phyloP scores from a whole-genome alignment of 139 green algal genomes.

The Tetraselmis striata region DNA sequence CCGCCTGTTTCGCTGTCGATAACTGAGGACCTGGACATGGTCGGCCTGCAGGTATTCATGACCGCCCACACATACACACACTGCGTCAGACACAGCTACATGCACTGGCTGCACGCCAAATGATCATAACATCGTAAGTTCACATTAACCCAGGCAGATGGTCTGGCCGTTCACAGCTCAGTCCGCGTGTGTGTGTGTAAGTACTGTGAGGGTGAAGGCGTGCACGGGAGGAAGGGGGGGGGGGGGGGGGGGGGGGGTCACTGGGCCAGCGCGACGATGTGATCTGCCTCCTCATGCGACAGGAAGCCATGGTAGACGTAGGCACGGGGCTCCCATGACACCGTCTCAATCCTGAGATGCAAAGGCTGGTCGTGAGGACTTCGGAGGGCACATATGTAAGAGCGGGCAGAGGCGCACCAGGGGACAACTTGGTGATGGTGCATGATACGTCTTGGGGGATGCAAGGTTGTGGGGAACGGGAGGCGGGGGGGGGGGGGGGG shows the following conservation, averaged over 20 bases:
- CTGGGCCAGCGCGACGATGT: neutral
- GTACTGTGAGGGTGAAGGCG: neutral
- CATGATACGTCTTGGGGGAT: no score
- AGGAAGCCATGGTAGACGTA: neutral
- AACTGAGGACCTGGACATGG: neutral
- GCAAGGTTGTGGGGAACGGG: no score
- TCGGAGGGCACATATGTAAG: no score
- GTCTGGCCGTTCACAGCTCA: no score
- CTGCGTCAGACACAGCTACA: neutral
- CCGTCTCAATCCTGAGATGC: neutral
- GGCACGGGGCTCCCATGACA: neutral
- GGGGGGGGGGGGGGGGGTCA: neutral
- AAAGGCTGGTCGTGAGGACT: no score
- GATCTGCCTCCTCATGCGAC: neutral
- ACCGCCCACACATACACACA: neutral
- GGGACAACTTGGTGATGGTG: no score
- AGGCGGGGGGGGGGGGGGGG: no score
- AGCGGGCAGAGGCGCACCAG: no score
- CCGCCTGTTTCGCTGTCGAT: neutral
- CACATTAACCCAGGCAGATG: no score
- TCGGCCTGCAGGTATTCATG: neutral
- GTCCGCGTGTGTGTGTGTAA: no score
- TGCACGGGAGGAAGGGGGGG: neutral
- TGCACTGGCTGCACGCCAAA: neutral
- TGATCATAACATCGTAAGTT: neutral